Evolutionary conservation across 257 asterid genomes (phyloP).

Genomic region (Agastache rugosa): DNA sequence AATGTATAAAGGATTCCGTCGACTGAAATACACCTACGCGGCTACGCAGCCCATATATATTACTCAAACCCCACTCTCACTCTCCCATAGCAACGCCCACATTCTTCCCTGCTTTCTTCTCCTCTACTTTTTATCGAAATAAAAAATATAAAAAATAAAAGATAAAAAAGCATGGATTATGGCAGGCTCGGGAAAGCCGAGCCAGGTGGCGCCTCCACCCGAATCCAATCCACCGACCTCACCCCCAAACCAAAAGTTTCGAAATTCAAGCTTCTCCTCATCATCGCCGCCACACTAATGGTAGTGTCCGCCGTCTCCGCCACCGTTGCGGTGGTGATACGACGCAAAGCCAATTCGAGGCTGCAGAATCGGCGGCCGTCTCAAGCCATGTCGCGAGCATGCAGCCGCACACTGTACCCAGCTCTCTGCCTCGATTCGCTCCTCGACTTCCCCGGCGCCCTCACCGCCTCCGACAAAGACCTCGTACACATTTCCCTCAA

Average conservation of each 20-base stretch:
- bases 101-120: background rate
- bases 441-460: slow-evolving; percentile 84
- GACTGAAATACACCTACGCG: background rate
- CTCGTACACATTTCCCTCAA: slow-evolving; percentile 88
- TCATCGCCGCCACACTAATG: slow-evolving; percentile 53
- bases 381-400: slow-evolving; percentile 71
- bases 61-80: slow-evolving; percentile 12
- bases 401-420: slow-evolving; percentile 73
- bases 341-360: slow-evolving; percentile 36
- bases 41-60: slow-evolving; percentile 26
- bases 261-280: slow-evolving; percentile 50
- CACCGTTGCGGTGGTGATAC: slow-evolving; percentile 51
- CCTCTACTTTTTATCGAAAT: background rate
- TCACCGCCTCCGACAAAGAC: slow-evolving; percentile 72
- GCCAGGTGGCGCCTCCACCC: slow-evolving; percentile 50
- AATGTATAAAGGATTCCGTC: background rate
- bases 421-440: slow-evolving; percentile 73
- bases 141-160: background rate
- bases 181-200: slow-evolving; percentile 58
- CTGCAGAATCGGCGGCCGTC: slow-evolving; percentile 57
- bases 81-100: background rate
- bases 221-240: slow-evolving; percentile 36
- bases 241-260: slow-evolving; percentile 31
- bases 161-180: slow-evolving; percentile 49
- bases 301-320: slow-evolving; percentile 61